Base-by-base conservation (phyloP, 139 green algal genomes). In the Yamagishiella unicocca region DNA sequence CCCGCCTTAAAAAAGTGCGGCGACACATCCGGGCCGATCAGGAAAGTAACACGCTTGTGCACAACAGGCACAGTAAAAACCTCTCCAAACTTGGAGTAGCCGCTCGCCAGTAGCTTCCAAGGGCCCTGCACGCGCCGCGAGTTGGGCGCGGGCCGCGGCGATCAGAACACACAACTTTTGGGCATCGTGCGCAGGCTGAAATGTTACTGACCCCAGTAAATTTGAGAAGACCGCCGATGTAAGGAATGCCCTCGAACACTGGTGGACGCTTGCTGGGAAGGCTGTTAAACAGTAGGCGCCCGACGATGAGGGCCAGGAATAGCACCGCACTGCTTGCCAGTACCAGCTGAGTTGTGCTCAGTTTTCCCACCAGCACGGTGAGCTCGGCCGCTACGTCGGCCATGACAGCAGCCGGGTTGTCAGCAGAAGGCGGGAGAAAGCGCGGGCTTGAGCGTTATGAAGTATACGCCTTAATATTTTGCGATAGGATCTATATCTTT, bases 21-120 rank as follows among this genome's bases (percentile, higher is more conserved):
- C 19, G 92, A 92, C 1, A 96, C 97, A 46, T 97, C 88, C 7
- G 98, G 97, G 9, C 97, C 97, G 25, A 99, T 94, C 37, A 99
- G 88, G 90, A 99, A 99, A 31, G 98, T 99, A 74, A 99, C 96
- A 21, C 94, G 93, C 88, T 98, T 97, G 93, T 99, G 96, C 29
- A 97, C 89, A n/a, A 99, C 92, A n/a, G 96, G 95, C 27, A 99
- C 95, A 35, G 97, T 99, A 88, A 99, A 99, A 22, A 97, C 96
- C 68, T 99, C 96, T 42, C 98, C 98, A 83, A 95, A 90, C 71
- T 94, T 96, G 6, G 85, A 71, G 76, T 99, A 99, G 8, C 93
- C 93, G 24, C 96, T 89, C 98, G 93, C 53, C 84, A 99, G 96
- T 17, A 99, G 94, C 25, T 89, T 87, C 83, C 97, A 95, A 1